phyloP scores from a whole-genome alignment of 805 yeast species.

The Ogataea polymorpha region DNA sequence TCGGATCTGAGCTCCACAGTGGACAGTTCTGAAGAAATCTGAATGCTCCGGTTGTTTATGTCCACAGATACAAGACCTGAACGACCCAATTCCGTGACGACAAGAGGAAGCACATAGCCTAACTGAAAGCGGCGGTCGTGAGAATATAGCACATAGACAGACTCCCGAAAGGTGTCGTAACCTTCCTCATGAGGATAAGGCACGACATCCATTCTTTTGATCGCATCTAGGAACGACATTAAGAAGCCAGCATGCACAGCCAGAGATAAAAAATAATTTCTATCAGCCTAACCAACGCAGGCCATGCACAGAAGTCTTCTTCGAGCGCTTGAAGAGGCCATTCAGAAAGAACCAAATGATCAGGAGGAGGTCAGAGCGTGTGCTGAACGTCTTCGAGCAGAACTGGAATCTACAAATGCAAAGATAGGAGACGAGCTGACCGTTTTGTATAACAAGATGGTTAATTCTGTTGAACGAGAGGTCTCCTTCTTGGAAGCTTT shows the following conservation, averaged over 20 bases:
- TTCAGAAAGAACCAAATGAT: neutral
- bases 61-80: conserved; percentile 29
- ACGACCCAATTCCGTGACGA: conserved; percentile 29
- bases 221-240: conserved; percentile 24
- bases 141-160: conserved; percentile 34
- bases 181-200: conserved; percentile 30
- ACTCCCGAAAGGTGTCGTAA: conserved; percentile 10
- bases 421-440: conserved; percentile 4
- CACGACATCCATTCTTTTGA: conserved; percentile 30
- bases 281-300: conserved; percentile 1
- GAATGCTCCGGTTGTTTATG: conserved; percentile 26
- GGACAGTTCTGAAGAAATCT: conserved; percentile 29
- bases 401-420: neutral
- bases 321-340: conserved; percentile 6
- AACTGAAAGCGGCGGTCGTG: conserved; percentile 35
- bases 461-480: conserved; percentile 33
- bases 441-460: conserved; percentile 1
- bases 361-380: neutral
- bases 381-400: neutral
- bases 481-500: conserved; percentile 38
- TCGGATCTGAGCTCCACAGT: conserved; percentile 41
- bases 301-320: conserved; percentile 1
- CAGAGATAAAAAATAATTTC: neutral
- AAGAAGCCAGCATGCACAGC: conserved; percentile 7
- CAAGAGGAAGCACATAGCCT: conserved; percentile 39